Percentiles rank a stretch among this genome's conserved stretches.
Evolutionary conservation across 306 rosid genomes (phyloP).

Genomic region (Senna siamea): DNA sequence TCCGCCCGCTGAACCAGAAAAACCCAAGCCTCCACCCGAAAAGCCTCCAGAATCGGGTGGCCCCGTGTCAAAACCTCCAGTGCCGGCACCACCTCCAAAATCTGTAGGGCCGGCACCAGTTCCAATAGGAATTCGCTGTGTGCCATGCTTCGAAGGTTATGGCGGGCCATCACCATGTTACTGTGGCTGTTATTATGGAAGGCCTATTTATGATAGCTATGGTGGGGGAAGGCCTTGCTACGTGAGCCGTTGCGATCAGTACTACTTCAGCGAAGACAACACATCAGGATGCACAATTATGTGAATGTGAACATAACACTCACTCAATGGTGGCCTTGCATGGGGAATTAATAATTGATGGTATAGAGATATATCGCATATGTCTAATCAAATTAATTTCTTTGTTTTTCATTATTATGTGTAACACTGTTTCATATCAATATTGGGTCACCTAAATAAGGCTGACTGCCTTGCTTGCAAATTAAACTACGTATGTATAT

Average conservation of each 20-base stretch:
- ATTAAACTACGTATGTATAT: too few species aligned
- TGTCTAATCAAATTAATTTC: not conserved
- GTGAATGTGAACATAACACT: not conserved
- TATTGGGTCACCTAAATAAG: not conserved
- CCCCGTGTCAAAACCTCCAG: not conserved
- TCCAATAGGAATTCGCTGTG: slow-evolving; percentile 43
- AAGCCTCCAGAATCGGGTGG: not conserved
- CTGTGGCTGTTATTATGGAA: slow-evolving; percentile 42
- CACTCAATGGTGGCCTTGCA: not conserved
- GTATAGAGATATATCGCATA: not conserved
- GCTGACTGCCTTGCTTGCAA: not conserved
- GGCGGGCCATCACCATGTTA: slow-evolving; percentile 44
- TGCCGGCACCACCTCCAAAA: slow-evolving; percentile 39
- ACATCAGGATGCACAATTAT: not conserved
- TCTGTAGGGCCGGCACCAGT: slow-evolving; percentile 6
- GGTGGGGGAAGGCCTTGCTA: slow-evolving; percentile 53
- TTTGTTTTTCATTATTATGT: not conserved
- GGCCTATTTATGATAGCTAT: slow-evolving; percentile 65
- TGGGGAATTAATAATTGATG: not conserved
- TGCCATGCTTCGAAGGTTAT: not conserved
- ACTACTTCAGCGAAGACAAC: not conserved
- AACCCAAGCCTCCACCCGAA: not conserved
- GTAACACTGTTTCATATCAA: not conserved
- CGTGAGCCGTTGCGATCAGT: slow-evolving; percentile 34
- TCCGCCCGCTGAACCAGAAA: too few species aligned